phyloP scores from a whole-genome alignment of 2,329 filamentous ascomycete species.

The Tolypocladium amazonense region DNA sequence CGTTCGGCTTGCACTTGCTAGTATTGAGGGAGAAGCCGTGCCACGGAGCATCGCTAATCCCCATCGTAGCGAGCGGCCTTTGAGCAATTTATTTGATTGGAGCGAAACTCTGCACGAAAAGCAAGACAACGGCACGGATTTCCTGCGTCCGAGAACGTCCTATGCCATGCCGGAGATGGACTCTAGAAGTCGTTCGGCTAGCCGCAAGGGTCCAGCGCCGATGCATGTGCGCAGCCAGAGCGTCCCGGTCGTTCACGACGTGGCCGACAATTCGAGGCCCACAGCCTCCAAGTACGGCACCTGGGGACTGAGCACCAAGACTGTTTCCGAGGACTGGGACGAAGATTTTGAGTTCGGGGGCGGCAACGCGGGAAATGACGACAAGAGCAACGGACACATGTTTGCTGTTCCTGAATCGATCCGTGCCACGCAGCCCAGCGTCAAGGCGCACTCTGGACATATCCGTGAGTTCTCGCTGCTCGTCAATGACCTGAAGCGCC shows the following conservation, averaged over 20 bases:
- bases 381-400: conserved; percentile 19
- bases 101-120: conserved; percentile 58
- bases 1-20: conserved; percentile 42
- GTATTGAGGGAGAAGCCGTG: conserved; percentile 36
- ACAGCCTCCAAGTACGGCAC: conserved; percentile 65
- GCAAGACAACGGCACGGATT: conserved; percentile 43
- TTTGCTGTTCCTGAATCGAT: conserved; percentile 60
- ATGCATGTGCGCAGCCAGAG: conserved; percentile 72
- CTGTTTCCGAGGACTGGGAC: conserved; percentile 78
- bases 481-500: conserved; percentile 72
- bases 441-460: conserved; percentile 75
- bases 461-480: conserved; percentile 71
- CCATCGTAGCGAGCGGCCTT: conserved; percentile 33
- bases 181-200: conserved; percentile 54
- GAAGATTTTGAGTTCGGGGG: conserved; percentile 73
- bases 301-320: conserved; percentile 72
- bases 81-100: conserved; percentile 71
- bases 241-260: conserved; percentile 62
- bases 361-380: conserved; percentile 26
- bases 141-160: conserved; percentile 61
- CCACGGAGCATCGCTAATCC: conserved; percentile 8
- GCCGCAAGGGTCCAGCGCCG: conserved; percentile 56
- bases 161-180: conserved; percentile 67
- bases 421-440: conserved; percentile 69
- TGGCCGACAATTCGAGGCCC: conserved; percentile 41